Evolutionary conservation across 2,329 filamentous ascomycete genomes (phyloP), one percentile per base, ranked within the genome.

Genomic region (Xylariaceae sp.): DNA sequence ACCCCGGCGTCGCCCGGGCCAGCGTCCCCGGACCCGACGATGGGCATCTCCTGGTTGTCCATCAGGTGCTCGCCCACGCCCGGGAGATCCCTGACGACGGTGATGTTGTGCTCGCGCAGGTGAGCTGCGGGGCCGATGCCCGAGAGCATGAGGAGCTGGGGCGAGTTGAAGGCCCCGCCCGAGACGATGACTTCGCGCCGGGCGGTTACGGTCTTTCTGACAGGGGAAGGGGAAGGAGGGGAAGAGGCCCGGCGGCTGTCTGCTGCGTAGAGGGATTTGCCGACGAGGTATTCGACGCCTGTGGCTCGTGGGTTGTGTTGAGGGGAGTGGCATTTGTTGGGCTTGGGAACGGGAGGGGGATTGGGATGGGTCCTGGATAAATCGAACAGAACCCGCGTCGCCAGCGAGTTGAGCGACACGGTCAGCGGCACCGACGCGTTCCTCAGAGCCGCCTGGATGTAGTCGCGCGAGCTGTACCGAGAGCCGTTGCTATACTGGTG

Each of bases 51-150:
- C 18, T 63, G 54, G 49, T 61, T 61, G 34, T 74, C 70, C 48
- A 63, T 60, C 49, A 74, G 56, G 43, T 72, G 67, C 44, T 69
- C 56, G 2, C 70, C 73, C 0, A 74, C 71, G 3, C 70, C 70
- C 1, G 64, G 63, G 0, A 68, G 56, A 19, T 69, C 60, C 1
- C 57, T 56, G 3, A 74, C 36, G 1, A 69, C 53, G 0, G 60
- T 45, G 32, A 75, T 74, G 11, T 63, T 53, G 34, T 67, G 59
- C 12, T 55, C 47, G 2, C 56, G 28, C 4, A 76, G 59, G 6
- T 67, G 60, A 0, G 53, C 52, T 1, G 52, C 53, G 4, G 65
- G 60, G 0, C 69, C 69, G 15, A 74, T 56, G 9, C 71, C 71
- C 13, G 65, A 70, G 0, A 72, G 57, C 54, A 69, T 66, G 3